These are phyloP conservation scores for Hordeum pubiflorum DNA, from an alignment of 202 grass and related monocot species.

Conservation along the genomic window DNA sequence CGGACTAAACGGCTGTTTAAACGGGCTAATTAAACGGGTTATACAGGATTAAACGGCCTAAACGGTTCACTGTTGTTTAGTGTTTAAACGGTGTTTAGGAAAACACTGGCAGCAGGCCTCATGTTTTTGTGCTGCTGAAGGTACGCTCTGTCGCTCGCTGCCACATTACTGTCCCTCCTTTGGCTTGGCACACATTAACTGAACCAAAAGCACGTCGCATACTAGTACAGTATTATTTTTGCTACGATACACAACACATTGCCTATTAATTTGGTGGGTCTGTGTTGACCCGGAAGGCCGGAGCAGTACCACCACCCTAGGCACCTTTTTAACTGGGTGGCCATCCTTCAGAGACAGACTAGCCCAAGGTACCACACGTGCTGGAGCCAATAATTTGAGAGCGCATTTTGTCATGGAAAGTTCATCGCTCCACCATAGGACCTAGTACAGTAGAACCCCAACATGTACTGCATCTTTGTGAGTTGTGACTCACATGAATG, in stretches of 20 bases:
- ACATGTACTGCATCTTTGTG: constrained; percentile 4
- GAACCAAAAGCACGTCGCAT: not conserved
- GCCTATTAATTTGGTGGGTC: not conserved
- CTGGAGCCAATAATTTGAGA: not conserved
- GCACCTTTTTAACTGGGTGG: not conserved
- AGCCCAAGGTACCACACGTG: not conserved
- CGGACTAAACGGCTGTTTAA: too few species aligned
- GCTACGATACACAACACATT: not conserved
- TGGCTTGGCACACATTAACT: not conserved
- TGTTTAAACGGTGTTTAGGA: too few species aligned
- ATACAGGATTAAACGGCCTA: too few species aligned
- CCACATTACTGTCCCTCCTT: not conserved
- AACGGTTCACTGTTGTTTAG: too few species aligned
- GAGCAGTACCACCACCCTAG: too few species aligned
- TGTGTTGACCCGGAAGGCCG: not conserved
- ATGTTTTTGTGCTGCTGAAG: not conserved
- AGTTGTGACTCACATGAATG: constrained; percentile 12
- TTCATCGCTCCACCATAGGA: not conserved
- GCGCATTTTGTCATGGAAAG: not conserved
- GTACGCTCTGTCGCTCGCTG: not conserved
- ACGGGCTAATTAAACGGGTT: too few species aligned
- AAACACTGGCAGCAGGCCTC: not conserved
- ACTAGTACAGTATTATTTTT: not conserved
- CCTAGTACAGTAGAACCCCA: not conserved
- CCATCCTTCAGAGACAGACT: constrained; percentile 1